Evolutionary conservation across 2,329 filamentous ascomycete species (phyloP).

Genomic region (Orbilia ellipsospora): DNA sequence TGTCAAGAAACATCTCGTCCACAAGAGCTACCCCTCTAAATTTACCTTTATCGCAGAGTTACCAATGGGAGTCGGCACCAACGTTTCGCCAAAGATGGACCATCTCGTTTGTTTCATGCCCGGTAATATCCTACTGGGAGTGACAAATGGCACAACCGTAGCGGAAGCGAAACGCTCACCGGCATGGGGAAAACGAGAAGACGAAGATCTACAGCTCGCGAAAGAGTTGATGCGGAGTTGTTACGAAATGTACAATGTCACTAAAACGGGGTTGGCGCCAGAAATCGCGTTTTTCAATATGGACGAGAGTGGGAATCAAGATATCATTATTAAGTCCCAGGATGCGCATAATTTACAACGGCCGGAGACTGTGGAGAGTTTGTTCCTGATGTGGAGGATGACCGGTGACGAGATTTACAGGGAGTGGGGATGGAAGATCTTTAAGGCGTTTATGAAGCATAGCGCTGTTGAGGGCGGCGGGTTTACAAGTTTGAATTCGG

Average conservation of each 20-base stretch:
- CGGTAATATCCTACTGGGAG: conserved; percentile 89
- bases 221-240: conserved; percentile 95
- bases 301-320: conserved; percentile 69
- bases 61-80: conserved; percentile 74
- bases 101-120: conserved; percentile 98
- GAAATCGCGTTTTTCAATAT: conserved; percentile 94
- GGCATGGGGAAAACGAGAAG: conserved; percentile 80
- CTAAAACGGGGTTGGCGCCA: conserved; percentile 87
- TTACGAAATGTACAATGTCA: conserved; percentile 96
- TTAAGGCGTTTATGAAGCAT: conserved; percentile 87
- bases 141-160: conserved; percentile 81
- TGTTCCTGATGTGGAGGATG: conserved; percentile 99
- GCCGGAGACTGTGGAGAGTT: conserved; percentile 93
- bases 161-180: conserved; percentile 77
- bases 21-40: conserved; percentile 81
- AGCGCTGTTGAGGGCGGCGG: conserved; percentile 79
- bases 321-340: conserved; percentile 81
- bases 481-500: conserved; percentile 83
- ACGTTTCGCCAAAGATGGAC: conserved; percentile 91
- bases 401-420: conserved; percentile 89
- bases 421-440: conserved; percentile 99
- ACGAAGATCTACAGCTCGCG: conserved; percentile 87
- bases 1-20: conserved; percentile 89
- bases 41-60: conserved; percentile 93
- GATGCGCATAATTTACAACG: conserved; percentile 94